phyloP scores from a whole-genome alignment of 225 moss, liverwort and hornwort species.

The Neckera pumila region DNA sequence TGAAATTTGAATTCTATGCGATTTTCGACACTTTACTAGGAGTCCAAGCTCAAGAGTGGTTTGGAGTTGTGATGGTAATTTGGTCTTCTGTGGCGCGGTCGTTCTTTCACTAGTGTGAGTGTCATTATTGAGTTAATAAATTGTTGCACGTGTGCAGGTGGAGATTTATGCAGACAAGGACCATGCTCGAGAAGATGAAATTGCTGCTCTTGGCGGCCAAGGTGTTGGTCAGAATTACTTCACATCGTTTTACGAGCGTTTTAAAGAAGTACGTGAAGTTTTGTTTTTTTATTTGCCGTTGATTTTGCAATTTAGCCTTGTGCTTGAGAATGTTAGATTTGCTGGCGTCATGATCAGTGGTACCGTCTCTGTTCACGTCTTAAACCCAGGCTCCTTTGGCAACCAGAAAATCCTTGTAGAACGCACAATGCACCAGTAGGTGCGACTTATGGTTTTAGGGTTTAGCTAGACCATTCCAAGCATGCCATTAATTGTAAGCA shows the following conservation, averaged over 20 bases:
- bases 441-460: not conserved
- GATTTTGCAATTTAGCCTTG: not conserved
- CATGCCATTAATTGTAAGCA: not conserved
- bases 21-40: not conserved
- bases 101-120: not conserved
- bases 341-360: not conserved
- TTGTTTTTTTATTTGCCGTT: not conserved
- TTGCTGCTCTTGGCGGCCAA: conserved; percentile 66
- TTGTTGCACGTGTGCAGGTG: conserved; percentile 15
- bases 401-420: not conserved
- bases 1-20: not conserved
- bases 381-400: not conserved
- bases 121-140: not conserved
- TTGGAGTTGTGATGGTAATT: not conserved
- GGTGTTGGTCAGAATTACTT: conserved; percentile 69
- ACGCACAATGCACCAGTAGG: not conserved
- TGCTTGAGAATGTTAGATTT: not conserved
- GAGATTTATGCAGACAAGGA: conserved; percentile 83
- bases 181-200: conserved; percentile 68
- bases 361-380: not conserved
- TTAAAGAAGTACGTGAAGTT: conserved; percentile 53
- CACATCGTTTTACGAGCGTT: conserved; percentile 83
- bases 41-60: not conserved
- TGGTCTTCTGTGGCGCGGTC: not conserved
- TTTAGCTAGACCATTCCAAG: not conserved